phyloP scores from a whole-genome alignment of 768 basidiomycete genomes.

The Clitopilus passeckerianus region DNA sequence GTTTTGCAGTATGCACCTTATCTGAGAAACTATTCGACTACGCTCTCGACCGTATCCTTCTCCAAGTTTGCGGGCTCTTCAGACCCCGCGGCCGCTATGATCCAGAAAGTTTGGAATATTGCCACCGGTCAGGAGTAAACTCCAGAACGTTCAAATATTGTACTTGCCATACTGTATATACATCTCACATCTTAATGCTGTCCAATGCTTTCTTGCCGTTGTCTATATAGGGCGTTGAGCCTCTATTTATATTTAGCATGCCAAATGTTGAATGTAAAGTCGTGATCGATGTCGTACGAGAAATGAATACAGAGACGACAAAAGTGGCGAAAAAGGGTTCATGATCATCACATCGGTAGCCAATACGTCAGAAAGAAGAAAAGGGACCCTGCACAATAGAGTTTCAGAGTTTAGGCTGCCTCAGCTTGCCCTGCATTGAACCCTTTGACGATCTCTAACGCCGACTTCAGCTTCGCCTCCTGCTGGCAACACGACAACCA shows the following conservation, averaged over 20 bases:
- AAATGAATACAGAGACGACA: neutral
- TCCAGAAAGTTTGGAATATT: constrained; percentile 69
- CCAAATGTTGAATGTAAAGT: neutral
- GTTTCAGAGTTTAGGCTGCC: no score
- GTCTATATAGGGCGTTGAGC: neutral
- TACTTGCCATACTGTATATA: no score
- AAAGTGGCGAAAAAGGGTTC: neutral
- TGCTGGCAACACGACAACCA: constrained; percentile 66
- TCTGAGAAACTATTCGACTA: constrained; percentile 67
- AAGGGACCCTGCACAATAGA: no score
- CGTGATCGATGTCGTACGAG: neutral
- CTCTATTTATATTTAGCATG: neutral
- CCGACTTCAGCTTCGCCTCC: constrained; percentile 15
- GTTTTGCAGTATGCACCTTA: constrained; percentile 68
- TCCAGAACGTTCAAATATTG: no score
- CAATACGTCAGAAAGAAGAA: no score
- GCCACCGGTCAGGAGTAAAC: constrained; percentile 52
- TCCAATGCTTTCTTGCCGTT: neutral
- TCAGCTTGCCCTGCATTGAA: neutral
- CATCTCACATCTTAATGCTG: neutral
- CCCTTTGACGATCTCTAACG: neutral
- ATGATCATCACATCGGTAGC: neutral
- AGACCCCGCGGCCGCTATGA: constrained; percentile 51
- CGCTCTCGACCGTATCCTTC: constrained; percentile 66
- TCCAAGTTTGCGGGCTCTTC: constrained; percentile 52